Conservation (phyloP, 2,329 filamentous ascomycete species). For the Hymenoscyphus salicellus region DNA sequence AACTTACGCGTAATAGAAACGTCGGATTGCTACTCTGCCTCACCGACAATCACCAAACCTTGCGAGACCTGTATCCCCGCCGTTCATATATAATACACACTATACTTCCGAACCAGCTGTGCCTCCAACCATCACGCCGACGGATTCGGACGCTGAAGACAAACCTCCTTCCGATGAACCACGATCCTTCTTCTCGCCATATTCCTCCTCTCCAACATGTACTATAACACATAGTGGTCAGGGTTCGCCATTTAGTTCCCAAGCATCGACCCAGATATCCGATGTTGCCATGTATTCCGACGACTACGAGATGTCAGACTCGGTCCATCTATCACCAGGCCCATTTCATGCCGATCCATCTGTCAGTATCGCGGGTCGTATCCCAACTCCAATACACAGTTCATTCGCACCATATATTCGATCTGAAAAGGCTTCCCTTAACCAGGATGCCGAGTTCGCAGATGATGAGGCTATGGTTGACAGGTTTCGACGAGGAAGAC, state of each 20-base stretch:
- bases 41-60: slow-evolving; percentile 30
- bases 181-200: slow-evolving; percentile 30
- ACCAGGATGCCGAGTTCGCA: slow-evolving; percentile 24
- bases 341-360: slow-evolving; percentile 32
- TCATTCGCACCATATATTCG: slow-evolving; percentile 32
- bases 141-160: slow-evolving; percentile 34
- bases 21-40: slow-evolving; percentile 31
- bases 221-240: slow-evolving; percentile 22
- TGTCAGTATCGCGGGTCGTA: slow-evolving; percentile 30
- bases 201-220: slow-evolving; percentile 23
- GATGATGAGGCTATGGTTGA: slow-evolving; percentile 31
- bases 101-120: slow-evolving; percentile 25
- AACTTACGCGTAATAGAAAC: slow-evolving; percentile 31
- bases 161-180: slow-evolving; percentile 25
- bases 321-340: slow-evolving; percentile 32
- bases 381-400: slow-evolving; percentile 37
- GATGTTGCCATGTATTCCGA: slow-evolving; percentile 29
- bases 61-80: slow-evolving; percentile 21
- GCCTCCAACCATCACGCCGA: slow-evolving; percentile 35
- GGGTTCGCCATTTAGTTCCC: slow-evolving; percentile 24
- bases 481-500: slow-evolving; percentile 28
- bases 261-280: slow-evolving; percentile 28
- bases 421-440: slow-evolving; percentile 23
- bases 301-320: slow-evolving; percentile 36
- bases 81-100: slow-evolving; percentile 22